phyloP scores from a whole-genome alignment of 1,284 basidiomycete species.

The Vanrija humicola region DNA sequence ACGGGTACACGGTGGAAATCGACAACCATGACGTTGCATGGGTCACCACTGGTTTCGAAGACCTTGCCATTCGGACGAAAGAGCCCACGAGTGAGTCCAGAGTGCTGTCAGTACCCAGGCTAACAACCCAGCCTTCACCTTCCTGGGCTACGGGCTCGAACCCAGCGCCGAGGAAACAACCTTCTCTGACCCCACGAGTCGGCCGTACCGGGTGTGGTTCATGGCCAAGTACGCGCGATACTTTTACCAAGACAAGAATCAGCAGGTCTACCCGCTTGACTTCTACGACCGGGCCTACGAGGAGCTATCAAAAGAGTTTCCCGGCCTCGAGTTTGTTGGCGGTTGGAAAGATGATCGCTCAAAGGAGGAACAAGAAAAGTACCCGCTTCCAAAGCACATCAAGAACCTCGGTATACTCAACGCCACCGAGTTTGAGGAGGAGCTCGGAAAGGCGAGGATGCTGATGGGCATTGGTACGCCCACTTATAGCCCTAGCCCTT shows the following conservation, averaged over 20 bases:
- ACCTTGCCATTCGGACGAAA: no score
- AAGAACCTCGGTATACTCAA: slow-evolving; percentile 20
- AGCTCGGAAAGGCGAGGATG: slow-evolving; percentile 13
- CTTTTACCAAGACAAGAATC: slow-evolving; percentile 12
- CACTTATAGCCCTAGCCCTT: slow-evolving; percentile 17
- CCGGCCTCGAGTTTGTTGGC: slow-evolving; percentile 26
- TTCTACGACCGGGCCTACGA: slow-evolving; percentile 13
- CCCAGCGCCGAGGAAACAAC: neutral
- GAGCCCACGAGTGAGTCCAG: no score
- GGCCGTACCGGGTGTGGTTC: slow-evolving; percentile 22
- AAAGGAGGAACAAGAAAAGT: neutral
- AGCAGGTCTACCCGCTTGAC: slow-evolving; percentile 3
- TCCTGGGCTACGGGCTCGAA: slow-evolving; percentile 15
- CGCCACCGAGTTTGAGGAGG: slow-evolving; percentile 5
- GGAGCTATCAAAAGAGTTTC: slow-evolving; percentile 20
- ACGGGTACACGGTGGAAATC: neutral
- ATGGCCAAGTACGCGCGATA: slow-evolving; percentile 22
- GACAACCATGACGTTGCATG: neutral
- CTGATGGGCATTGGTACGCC: slow-evolving; percentile 27
- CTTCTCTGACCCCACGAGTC: neutral
- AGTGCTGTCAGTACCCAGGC: no score
- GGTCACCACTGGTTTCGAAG: no score
- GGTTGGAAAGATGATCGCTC: slow-evolving; percentile 17
- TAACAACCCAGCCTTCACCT: slow-evolving; percentile 12
- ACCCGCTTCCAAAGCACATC: slow-evolving; percentile 13